A percentile compares a stretch with the other conserved stretches of the same genome.
Conservation (phyloP, 108 stramenopile genomes). For the Nitzschia palea region DNA sequence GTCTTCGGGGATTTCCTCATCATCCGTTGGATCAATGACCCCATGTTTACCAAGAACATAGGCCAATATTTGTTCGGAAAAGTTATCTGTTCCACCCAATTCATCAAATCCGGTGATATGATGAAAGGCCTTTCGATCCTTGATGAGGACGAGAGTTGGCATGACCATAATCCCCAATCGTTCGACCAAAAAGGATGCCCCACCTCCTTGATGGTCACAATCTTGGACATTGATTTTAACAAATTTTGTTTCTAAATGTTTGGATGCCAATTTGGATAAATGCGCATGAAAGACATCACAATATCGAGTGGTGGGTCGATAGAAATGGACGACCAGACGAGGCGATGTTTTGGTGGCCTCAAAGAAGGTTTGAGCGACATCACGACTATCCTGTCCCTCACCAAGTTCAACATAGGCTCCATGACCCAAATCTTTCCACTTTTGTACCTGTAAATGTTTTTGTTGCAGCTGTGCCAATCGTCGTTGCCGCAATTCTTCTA, state of each 20-base stretch:
- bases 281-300: conserved; percentile 95
- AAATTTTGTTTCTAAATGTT: conserved; percentile 95
- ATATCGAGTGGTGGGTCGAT: conserved; percentile 84
- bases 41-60: conserved; percentile 74
- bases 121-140: conserved; percentile 92
- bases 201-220: conserved; percentile 73
- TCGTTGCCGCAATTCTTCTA: conserved; percentile 83
- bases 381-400: conserved; percentile 52
- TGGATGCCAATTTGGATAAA: conserved; percentile 77
- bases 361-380: conserved; percentile 89
- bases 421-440: conserved; percentile 83
- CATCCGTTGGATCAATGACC: conserved; percentile 27
- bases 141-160: conserved; percentile 94
- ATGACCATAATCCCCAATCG: conserved; percentile 91
- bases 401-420: conserved; percentile 84
- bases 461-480: conserved; percentile 80
- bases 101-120: conserved; percentile 96
- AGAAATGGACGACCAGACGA: conserved; percentile 95
- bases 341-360: conserved; percentile 81
- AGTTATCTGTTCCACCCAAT: conserved; percentile 93
- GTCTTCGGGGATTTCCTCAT: conserved; percentile 36
- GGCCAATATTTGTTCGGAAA: conserved; percentile 79
- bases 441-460: conserved; percentile 52
- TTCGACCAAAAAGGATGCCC: conserved; percentile 91
- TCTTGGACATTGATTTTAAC: conserved; percentile 96